Base-by-base conservation (phyloP, 495 filamentous ascomycete genomes). In the Cercophora scortea region DNA sequence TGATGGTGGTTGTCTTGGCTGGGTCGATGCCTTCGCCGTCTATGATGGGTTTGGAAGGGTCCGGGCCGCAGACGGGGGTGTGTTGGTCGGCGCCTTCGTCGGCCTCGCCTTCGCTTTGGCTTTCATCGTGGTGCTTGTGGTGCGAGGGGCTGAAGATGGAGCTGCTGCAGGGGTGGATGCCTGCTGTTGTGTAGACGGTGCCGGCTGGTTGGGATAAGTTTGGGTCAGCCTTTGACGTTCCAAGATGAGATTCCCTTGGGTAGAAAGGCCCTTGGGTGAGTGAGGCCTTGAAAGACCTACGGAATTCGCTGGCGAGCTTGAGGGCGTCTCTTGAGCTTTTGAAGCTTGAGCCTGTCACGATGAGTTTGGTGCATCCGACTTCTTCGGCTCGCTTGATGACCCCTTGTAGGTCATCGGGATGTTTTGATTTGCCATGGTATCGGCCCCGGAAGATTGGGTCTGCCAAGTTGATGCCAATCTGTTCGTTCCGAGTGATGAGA, bases 271-370 rank as follows among this genome's bases (percentile, higher is more conserved):
- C 15, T 36, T 25, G 8, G 47, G 9, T 11, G 32, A 9, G 1
- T 8, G 35, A 32, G 33, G 12, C n/a, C 11, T 2, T 38, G 13
- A 38, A 35, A 15, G 45, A 74, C 80, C 45, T 68, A 91, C 87
- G 83, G 64, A 91, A 83, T 58, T 84, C 73, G 53, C 79, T 66
- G 15, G 89, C 82, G 41, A 98, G 75, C 40, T 84, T 68, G 10
- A 96, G 70, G 0, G 90, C 93, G 57, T 84, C 75, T 42, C 77
- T 67, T 1, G 88, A 91, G 60, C 90, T 87, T 41, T 79, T 74
- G 40, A 97, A 78, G 60, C 90, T 86, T 0, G 87, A 91, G n/a
- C 93, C 93, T 2, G 93, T 98, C 8, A 96, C 82, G 75, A 98
- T 90, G 56, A 97, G 81, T 58, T 95, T 96, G 34, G 74, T 65